Conservation (phyloP, 768 basidiomycete species). For the Chiua virens region DNA sequence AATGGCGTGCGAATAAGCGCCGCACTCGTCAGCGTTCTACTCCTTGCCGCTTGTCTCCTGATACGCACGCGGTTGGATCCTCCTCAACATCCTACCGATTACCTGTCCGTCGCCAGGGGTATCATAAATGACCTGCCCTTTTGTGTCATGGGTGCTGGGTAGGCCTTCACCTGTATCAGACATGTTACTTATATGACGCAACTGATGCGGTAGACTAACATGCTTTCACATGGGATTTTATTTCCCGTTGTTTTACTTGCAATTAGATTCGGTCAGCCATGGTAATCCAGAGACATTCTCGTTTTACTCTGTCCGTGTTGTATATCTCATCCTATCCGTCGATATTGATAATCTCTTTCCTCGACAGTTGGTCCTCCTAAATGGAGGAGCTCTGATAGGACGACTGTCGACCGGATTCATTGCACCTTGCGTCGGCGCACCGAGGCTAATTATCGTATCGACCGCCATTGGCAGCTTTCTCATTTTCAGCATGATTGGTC, state of each 20-base stretch:
- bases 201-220: slow-evolving; percentile 6
- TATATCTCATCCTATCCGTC: neutral
- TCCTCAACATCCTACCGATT: slow-evolving; percentile 13
- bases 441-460: slow-evolving; percentile 40
- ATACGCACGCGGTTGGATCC: slow-evolving; percentile 43
- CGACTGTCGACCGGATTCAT: slow-evolving; percentile 47
- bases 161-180: neutral
- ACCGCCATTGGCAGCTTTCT: slow-evolving; percentile 33
- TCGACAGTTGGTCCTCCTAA: slow-evolving; percentile 50
- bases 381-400: slow-evolving; percentile 51
- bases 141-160: slow-evolving; percentile 21
- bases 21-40: slow-evolving; percentile 37
- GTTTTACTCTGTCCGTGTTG: slow-evolving; percentile 49
- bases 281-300: slow-evolving; percentile 46
- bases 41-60: slow-evolving; percentile 34
- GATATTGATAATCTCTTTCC: neutral
- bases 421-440: slow-evolving; percentile 43
- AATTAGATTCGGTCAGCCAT: slow-evolving; percentile 50
- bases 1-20: slow-evolving; percentile 51
- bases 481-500: slow-evolving; percentile 45
- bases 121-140: slow-evolving; percentile 16
- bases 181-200: neutral
- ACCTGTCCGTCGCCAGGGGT: slow-evolving; percentile 15
- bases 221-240: slow-evolving; percentile 41
- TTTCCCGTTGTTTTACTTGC: slow-evolving; percentile 57